Evolutionary conservation across 805 yeast species (phyloP).

Genomic region (Starmerella vaccinii): DNA sequence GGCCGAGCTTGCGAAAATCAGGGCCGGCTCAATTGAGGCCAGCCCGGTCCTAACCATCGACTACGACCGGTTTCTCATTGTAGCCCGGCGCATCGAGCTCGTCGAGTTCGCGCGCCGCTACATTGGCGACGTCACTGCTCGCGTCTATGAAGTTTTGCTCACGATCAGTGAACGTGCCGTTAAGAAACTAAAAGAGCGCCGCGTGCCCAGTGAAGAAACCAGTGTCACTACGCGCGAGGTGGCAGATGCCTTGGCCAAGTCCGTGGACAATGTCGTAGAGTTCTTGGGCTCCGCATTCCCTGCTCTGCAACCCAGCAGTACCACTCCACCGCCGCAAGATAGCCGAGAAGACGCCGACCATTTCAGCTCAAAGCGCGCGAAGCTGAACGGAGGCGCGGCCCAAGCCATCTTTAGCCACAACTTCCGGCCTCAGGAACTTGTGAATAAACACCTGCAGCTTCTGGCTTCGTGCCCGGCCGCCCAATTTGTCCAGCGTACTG

Average conservation of each 20-base stretch:
- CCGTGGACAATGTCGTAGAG: constrained; percentile 1
- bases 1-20: constrained; percentile 12
- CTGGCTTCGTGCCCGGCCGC: constrained; percentile 41
- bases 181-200: constrained; percentile 19
- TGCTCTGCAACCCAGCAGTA: not conserved
- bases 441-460: constrained; percentile 60
- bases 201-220: constrained; percentile 26
- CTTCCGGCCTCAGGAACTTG: constrained; percentile 22
- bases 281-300: constrained; percentile 18
- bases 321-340: not conserved
- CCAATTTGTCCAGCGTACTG: constrained; percentile 51
- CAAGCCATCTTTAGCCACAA: not conserved
- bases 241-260: constrained; percentile 7
- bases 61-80: constrained; percentile 55
- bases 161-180: constrained; percentile 42
- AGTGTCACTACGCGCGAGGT: constrained; percentile 22
- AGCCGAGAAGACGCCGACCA: constrained; percentile 1
- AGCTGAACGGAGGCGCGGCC: constrained; percentile 27
- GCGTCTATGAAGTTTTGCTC: constrained; percentile 52
- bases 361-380: constrained; percentile 17
- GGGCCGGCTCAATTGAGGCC: not conserved
- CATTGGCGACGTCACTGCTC: constrained; percentile 58
- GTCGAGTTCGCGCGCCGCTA: constrained; percentile 53
- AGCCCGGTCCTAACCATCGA: constrained; percentile 42
- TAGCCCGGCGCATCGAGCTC: constrained; percentile 54